These are phyloP conservation scores for Blastosporella zonata DNA, from an alignment of 1,284 basidiomycete genomes.

Conservation along the genomic window DNA sequence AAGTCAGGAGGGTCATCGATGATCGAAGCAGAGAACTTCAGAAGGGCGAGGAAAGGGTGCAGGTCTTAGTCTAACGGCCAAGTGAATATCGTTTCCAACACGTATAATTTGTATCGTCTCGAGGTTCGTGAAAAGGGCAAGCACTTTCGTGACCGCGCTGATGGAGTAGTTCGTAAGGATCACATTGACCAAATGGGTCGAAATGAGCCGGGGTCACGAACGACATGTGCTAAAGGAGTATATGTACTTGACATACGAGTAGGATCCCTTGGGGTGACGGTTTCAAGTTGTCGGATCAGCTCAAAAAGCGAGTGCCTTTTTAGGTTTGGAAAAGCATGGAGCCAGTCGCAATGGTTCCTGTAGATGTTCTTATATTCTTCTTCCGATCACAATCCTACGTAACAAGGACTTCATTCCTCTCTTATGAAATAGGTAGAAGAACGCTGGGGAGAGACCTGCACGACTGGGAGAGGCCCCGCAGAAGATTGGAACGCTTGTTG, in stretches of 20 bases:
- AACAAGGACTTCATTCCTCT: slow-evolving; percentile 11
- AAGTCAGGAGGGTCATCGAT: too few relatives aligned
- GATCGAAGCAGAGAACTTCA: too few relatives aligned
- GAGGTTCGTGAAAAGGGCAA: slow-evolving; percentile 23
- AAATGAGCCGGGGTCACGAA: not conserved
- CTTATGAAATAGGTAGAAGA: slow-evolving; percentile 10
- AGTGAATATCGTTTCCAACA: too few relatives aligned
- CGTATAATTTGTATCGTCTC: slow-evolving; percentile 22
- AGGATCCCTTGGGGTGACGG: slow-evolving; percentile 13
- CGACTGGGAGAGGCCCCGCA: slow-evolving; percentile 14
- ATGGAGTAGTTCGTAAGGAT: slow-evolving; percentile 12
- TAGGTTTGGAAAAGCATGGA: not conserved
- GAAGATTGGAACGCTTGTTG: slow-evolving; percentile 1
- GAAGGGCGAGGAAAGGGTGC: too few relatives aligned
- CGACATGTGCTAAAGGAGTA: slow-evolving; percentile 5
- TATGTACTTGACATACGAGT: slow-evolving; percentile 10
- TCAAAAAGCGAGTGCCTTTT: slow-evolving; percentile 11
- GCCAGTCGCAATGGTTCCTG: not conserved
- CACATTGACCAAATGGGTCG: slow-evolving; percentile 20
- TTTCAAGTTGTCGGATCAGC: slow-evolving; percentile 15
- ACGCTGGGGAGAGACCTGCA: slow-evolving; percentile 12
- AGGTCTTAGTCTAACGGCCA: too few relatives aligned
- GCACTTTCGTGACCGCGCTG: slow-evolving; percentile 15
- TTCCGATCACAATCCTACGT: not conserved
- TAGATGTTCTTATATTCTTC: too few relatives aligned